Evolutionary conservation across 2,329 filamentous ascomycete species (phyloP).

Genomic region (Epichloe sp.): DNA sequence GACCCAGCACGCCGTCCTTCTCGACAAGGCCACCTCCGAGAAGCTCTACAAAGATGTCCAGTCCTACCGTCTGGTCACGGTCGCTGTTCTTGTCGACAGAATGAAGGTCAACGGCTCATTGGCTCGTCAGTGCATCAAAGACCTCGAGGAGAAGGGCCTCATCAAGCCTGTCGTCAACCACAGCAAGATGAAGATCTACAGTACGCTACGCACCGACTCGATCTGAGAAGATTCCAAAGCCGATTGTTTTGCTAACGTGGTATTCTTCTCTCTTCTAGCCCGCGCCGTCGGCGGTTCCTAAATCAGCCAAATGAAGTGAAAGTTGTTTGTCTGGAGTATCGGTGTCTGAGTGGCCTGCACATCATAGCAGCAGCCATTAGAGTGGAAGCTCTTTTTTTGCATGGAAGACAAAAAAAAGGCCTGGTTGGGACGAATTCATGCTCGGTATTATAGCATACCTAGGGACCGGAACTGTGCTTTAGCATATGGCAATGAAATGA

Average conservation of each 20-base stretch:
- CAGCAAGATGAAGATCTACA: conserved; percentile 99
- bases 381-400: conserved; percentile 18
- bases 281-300: conserved; percentile 44
- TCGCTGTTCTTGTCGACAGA: conserved; percentile 96
- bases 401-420: conserved; percentile 20
- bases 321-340: conserved; percentile 23
- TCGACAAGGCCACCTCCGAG: conserved; percentile 95
- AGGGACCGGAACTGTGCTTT: conserved; percentile 23
- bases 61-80: conserved; percentile 98
- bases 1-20: conserved; percentile 97
- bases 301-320: conserved; percentile 20
- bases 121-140: conserved; percentile 75
- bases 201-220: conserved; percentile 29
- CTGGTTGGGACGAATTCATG: conserved; percentile 27
- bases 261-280: conserved; percentile 29
- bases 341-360: conserved; percentile 25
- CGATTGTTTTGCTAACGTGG: not conserved
- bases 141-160: conserved; percentile 94
- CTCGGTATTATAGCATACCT: conserved; percentile 25
- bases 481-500: conserved; percentile 27
- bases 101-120: conserved; percentile 99
- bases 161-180: conserved; percentile 97
- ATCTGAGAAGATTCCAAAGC: not conserved
- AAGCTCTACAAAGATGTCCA: conserved; percentile 99
- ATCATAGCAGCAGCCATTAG: conserved; percentile 20